Base-by-base conservation (phyloP, 73 alveolate genomes). In the Stentor roeselii region DNA sequence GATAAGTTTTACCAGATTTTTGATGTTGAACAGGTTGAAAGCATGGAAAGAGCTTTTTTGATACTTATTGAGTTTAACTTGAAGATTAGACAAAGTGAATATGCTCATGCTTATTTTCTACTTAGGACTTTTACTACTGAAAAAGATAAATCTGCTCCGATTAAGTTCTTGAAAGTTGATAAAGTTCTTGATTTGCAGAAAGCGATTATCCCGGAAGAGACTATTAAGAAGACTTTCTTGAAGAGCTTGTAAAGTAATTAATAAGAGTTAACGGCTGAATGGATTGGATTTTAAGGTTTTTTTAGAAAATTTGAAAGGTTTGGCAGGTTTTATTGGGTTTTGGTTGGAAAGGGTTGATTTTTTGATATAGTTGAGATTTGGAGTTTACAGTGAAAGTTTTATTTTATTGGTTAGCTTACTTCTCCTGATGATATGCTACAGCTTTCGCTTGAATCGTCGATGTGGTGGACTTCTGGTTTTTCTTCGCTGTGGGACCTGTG, bases 21-120 rank as follows among this genome's bases (percentile, higher is more conserved):
- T 21, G 6, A 6, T 6, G 67, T 11, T 11, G 67, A 50, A 21
- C 30, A 50, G 21, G 21, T 21, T 50, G 67, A 11, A 21, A 50
- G 67, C 30, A 11, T 50, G 6, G 67, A 50, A 21, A 50, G 67
- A 50, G 21, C 6, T 50, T 50, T 50, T 50, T 50, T 50, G 21
- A 50, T 21, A 50, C 21, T 50, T 6, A 50, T 50, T 50, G 67
- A 50, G 21, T 21, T 11, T 50, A 50, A 50, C 21, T 21, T 50
- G 6, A 21, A 11, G 67, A 50, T 50, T 50, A 50, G 67, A 21
- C 67, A 50, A 50, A 50, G 67, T 50, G 67, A 50, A 50, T 50
- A 50, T 50, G 67, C 67, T 50, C 67, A 50, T 50, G 67, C 67
- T 6, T 50, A 50, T 50, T 50, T 50, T 50, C 67, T 50, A 11